Evolutionary conservation across 2,329 filamentous ascomycete genomes (phyloP).

Genomic region (Alternaria arbusti): DNA sequence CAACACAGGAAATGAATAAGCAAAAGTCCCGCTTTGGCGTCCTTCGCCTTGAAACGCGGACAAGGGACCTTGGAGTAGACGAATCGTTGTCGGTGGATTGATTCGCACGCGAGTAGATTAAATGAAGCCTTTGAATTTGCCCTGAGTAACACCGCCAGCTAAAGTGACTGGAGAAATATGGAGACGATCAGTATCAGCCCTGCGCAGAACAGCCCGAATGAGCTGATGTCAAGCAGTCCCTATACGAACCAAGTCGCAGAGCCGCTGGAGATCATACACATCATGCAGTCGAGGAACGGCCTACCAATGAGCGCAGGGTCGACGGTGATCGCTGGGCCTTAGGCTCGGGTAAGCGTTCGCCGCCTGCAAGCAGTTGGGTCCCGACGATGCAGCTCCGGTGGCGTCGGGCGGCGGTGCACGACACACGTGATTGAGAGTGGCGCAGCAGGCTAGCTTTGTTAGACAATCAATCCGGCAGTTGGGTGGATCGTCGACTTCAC

Average conservation of each 20-base stretch:
- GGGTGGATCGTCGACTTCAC: conserved; percentile 12
- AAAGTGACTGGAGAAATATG: conserved; percentile 1
- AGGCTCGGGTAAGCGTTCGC: conserved; percentile 8
- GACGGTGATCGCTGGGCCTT: neutral
- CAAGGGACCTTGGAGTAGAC: conserved; percentile 3
- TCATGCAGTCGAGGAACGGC: conserved; percentile 5
- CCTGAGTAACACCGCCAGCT: conserved; percentile 1
- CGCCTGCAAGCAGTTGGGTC: conserved; percentile 1
- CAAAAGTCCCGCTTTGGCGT: conserved; percentile 19
- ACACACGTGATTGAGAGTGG: neutral
- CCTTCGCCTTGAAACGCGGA: conserved; percentile 17
- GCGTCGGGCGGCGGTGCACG: conserved; percentile 3
- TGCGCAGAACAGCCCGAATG: conserved; percentile 23
- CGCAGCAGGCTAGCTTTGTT: conserved; percentile 9
- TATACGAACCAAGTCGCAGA: conserved; percentile 36
- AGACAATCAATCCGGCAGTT: neutral
- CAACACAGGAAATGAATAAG: conserved; percentile 16
- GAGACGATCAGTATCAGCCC: conserved; percentile 33
- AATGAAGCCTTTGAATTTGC: conserved; percentile 2
- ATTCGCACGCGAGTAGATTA: conserved; percentile 15
- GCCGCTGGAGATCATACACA: conserved; percentile 21
- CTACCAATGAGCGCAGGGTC: conserved; percentile 2
- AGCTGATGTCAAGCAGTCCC: conserved; percentile 27
- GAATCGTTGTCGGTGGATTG: conserved; percentile 4
- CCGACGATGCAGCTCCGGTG: conserved; percentile 1